These are phyloP conservation scores for Nyctanthes arbortristis DNA, from an alignment of 257 asterid genomes.

Conservation along the genomic window DNA sequence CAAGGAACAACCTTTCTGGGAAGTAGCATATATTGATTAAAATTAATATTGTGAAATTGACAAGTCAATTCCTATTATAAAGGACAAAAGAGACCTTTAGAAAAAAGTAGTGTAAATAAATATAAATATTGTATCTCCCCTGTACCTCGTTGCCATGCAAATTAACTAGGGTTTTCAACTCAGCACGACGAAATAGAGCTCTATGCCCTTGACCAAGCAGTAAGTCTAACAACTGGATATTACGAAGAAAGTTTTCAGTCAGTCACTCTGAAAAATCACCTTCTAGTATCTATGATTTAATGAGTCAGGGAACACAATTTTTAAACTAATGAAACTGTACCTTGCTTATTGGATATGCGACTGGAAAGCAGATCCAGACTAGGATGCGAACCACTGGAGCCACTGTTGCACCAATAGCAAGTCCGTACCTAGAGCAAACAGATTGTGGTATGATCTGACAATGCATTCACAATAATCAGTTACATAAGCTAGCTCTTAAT, in stretches of 20 bases:
- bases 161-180: constrained; percentile 81
- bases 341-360: constrained; percentile 99
- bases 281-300: too few species aligned
- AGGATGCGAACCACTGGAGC: constrained; percentile 84
- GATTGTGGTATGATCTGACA: constrained; percentile 95
- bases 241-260: not conserved
- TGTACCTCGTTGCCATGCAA: constrained; percentile 84
- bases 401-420: constrained; percentile 87
- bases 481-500: constrained; percentile 6
- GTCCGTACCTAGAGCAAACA: constrained; percentile 90
- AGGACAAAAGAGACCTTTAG: not conserved
- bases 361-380: constrained; percentile 89
- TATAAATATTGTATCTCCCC: not conserved
- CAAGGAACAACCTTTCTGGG: not conserved
- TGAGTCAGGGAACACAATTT: not conserved
- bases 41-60: too few species aligned
- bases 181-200: constrained; percentile 97
- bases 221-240: constrained; percentile 65
- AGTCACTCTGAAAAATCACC: not conserved
- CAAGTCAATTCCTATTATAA: not conserved
- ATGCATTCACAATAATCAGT: constrained; percentile 12
- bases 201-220: constrained; percentile 78
- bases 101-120: not conserved
- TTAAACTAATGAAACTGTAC: constrained; percentile 34
- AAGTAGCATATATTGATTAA: not conserved